Conservation (phyloP, 805 yeast genomes). For the Huiozyma naganishii region DNA sequence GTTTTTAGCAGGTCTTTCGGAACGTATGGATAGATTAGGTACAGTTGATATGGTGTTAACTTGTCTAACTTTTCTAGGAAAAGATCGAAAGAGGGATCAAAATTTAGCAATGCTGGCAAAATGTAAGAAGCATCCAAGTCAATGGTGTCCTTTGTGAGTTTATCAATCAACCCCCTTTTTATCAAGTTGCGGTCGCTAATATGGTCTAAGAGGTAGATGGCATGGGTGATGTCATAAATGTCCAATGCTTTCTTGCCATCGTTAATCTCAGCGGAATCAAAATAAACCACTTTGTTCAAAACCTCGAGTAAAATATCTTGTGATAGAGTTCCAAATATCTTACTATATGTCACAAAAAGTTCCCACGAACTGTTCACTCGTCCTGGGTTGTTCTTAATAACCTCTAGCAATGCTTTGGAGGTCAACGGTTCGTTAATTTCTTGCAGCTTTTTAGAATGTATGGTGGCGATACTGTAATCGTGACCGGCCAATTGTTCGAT, state of each 20-base stretch:
- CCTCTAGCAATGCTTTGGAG: conserved; percentile 19
- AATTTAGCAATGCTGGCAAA: conserved; percentile 8
- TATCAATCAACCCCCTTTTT: conserved; percentile 5
- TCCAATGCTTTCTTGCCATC: conserved; percentile 22
- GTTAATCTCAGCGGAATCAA: conserved; percentile 29
- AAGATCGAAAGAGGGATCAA: conserved; percentile 4
- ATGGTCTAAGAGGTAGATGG: conserved; percentile 16
- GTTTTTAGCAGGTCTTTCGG: conserved; percentile 4
- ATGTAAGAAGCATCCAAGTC: conserved; percentile 6
- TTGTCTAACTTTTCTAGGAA: conserved; percentile 7
- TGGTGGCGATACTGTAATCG: conserved; percentile 26
- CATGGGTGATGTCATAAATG: conserved; percentile 14
- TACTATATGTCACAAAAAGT: conserved; percentile 27
- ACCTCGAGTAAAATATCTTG: conserved; percentile 23
- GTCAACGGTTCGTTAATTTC: conserved; percentile 15
- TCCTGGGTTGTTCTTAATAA: conserved; percentile 41
- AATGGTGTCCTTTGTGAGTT: conserved; percentile 10
- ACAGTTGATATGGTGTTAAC: conserved; percentile 13
- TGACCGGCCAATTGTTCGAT: conserved; percentile 21
- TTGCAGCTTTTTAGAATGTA: conserved; percentile 20
- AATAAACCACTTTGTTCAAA: conserved; percentile 29
- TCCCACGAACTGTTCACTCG: conserved; percentile 43
- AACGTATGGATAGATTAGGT: conserved; percentile 7
- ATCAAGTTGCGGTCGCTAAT: conserved; percentile 7
- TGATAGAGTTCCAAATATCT: conserved; percentile 5